Percentiles rank a stretch among this genome's conserved stretches.
phyloP scores from a whole-genome alignment of 805 yeast genomes.

The Yamadazyma insecticola region DNA sequence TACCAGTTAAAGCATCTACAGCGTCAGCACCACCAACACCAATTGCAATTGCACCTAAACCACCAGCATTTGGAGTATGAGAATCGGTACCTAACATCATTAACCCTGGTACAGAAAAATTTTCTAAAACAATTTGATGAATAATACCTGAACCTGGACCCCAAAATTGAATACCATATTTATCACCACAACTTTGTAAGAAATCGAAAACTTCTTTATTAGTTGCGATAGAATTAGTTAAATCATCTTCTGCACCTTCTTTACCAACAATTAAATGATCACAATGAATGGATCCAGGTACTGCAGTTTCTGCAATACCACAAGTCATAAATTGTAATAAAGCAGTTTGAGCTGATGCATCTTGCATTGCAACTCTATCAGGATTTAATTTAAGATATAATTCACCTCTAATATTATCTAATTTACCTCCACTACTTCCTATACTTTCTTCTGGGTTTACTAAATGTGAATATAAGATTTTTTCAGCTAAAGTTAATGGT shows the following conservation, averaged over 20 bases:
- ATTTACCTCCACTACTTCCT: slow-evolving; percentile 41
- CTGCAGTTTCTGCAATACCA: slow-evolving; percentile 79
- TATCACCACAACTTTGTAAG: slow-evolving; percentile 86
- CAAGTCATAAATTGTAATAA: slow-evolving; percentile 96
- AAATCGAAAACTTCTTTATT: slow-evolving; percentile 96
- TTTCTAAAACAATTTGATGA: slow-evolving; percentile 95
- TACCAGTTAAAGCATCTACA: slow-evolving; percentile 93
- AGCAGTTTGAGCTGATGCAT: slow-evolving; percentile 99
- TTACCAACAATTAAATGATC: slow-evolving; percentile 98
- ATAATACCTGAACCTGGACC: slow-evolving; percentile 99
- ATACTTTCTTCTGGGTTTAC: slow-evolving; percentile 83
- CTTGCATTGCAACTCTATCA: slow-evolving; percentile 99
- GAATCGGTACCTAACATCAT: slow-evolving; percentile 98
- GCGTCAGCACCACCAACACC: slow-evolving; percentile 99
- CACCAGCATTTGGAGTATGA: slow-evolving; percentile 99
- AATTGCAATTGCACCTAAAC: slow-evolving; percentile 95
- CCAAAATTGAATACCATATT: slow-evolving; percentile 98
- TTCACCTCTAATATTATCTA: slow-evolving; percentile 69
- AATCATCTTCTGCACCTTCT: slow-evolving; percentile 83
- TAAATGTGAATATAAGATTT: slow-evolving; percentile 88
- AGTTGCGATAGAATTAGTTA: slow-evolving; percentile 72
- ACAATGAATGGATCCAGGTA: slow-evolving; percentile 96
- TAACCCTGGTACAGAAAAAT: slow-evolving; percentile 94
- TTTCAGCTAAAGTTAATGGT: slow-evolving; percentile 93
- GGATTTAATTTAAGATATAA: slow-evolving; percentile 91